These are phyloP conservation scores for Globisporangium paddicum DNA, from an alignment of 352 stramenopile genomes.

Conservation along the genomic window DNA sequence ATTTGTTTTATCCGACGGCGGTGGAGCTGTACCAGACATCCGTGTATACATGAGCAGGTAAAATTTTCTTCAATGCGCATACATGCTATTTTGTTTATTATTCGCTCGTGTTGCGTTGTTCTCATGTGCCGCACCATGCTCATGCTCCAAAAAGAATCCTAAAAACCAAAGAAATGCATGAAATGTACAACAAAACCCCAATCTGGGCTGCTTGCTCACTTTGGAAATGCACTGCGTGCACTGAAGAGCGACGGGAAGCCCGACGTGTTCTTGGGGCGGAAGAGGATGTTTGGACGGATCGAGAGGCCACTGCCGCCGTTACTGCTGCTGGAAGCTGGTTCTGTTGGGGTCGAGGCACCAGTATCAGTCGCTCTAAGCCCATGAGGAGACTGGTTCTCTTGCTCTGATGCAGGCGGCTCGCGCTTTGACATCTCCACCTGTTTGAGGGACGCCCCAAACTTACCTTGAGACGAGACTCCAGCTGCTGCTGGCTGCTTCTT, in stretches of 20 bases:
- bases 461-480: conserved; percentile 25
- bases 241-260: conserved; percentile 44
- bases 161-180: neutral
- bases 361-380: neutral
- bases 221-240: conserved; percentile 9
- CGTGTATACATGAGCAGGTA: too few species aligned
- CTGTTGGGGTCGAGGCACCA: conserved; percentile 2
- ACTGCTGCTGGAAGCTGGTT: neutral
- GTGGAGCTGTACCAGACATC: too few species aligned
- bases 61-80: neutral
- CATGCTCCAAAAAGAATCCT: neutral
- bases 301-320: conserved; percentile 25
- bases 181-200: neutral
- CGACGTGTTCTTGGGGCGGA: conserved; percentile 43
- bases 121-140: neutral
- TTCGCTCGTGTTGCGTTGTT: neutral
- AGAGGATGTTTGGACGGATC: conserved; percentile 67
- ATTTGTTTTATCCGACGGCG: too few species aligned
- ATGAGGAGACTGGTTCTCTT: conserved; percentile 9
- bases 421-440: neutral
- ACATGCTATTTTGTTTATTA: neutral
- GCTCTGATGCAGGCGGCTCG: neutral
- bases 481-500: conserved; percentile 17
- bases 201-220: neutral
- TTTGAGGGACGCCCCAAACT: conserved; percentile 16